Evolutionary conservation across 352 stramenopile species (phyloP).

Genomic region (Phytophthora constricta): DNA sequence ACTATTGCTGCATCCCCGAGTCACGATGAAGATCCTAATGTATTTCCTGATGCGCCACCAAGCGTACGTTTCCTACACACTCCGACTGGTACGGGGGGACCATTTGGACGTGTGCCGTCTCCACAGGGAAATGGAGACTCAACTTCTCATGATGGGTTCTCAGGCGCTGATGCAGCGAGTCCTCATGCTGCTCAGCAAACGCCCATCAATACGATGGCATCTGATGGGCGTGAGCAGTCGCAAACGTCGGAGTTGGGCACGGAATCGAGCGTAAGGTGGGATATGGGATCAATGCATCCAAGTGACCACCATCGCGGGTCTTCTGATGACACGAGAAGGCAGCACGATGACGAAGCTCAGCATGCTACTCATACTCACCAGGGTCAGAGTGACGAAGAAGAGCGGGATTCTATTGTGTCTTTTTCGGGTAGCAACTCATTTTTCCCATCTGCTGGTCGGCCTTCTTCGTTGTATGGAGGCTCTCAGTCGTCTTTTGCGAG

Average conservation of each 20-base stretch:
- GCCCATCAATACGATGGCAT: slow-evolving; percentile 6
- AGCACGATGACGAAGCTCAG: slow-evolving; percentile 12
- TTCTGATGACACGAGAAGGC: slow-evolving; percentile 16
- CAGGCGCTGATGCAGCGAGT: slow-evolving; percentile 7
- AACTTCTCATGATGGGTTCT: slow-evolving; percentile 15
- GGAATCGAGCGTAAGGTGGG: slow-evolving; percentile 30
- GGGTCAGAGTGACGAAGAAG: slow-evolving; percentile 42
- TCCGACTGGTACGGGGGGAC: slow-evolving; percentile 35
- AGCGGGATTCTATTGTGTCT: slow-evolving; percentile 45
- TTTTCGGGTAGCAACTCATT: slow-evolving; percentile 46
- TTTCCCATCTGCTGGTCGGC: slow-evolving; percentile 36
- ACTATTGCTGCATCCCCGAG: slow-evolving; percentile 13
- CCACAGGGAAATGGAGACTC: slow-evolving; percentile 19
- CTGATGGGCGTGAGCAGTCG: slow-evolving; percentile 15
- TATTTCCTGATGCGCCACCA: slow-evolving; percentile 35
- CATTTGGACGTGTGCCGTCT: slow-evolving; percentile 40
- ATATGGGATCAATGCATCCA: slow-evolving; percentile 16
- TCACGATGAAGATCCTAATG: slow-evolving; percentile 24
- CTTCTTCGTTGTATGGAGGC: slow-evolving; percentile 44
- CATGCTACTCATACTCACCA: slow-evolving; percentile 21
- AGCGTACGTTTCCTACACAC: slow-evolving; percentile 41
- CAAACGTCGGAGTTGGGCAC: slow-evolving; percentile 17
- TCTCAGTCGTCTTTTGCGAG: slow-evolving; percentile 53
- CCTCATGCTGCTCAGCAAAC: slow-evolving; percentile 10
- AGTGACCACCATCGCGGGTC: slow-evolving; percentile 1